Conservation (phyloP, 2,329 filamentous ascomycete species). For the Scedosporium boydii region DNA sequence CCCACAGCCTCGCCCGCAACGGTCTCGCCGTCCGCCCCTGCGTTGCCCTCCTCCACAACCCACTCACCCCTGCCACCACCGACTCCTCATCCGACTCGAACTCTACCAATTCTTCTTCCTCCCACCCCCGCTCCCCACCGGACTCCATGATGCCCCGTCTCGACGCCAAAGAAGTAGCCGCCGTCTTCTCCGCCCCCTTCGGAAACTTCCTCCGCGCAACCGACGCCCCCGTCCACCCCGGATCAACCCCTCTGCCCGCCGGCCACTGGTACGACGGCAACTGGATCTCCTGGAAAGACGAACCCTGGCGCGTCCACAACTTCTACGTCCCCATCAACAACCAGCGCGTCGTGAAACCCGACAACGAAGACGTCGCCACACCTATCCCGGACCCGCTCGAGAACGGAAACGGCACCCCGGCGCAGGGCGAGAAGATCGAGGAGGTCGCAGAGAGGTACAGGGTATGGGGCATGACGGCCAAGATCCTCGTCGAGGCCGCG, state of each 20-base stretch:
- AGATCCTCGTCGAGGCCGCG: constrained; percentile 82
- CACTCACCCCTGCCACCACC: constrained; percentile 27
- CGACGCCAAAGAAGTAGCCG: constrained; percentile 84
- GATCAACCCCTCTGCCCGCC: constrained; percentile 28
- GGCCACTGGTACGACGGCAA: constrained; percentile 75
- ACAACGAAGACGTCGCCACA: constrained; percentile 16
- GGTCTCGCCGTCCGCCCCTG: constrained; percentile 67
- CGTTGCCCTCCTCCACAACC: constrained; percentile 62
- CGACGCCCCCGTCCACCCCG: constrained; percentile 39
- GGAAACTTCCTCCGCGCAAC: constrained; percentile 63
- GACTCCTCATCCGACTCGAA: constrained; percentile 12
- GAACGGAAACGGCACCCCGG: constrained; percentile 26
- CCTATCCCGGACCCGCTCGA: constrained; percentile 23
- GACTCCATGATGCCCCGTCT: constrained; percentile 68
- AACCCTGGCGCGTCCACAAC: constrained; percentile 79
- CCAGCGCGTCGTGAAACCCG: constrained; percentile 57
- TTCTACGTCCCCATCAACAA: constrained; percentile 78
- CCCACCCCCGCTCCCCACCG: constrained; percentile 30
- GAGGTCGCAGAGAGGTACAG: constrained; percentile 53
- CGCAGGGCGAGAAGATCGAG: constrained; percentile 32
- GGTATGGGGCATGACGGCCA: constrained; percentile 91
- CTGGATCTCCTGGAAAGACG: constrained; percentile 73
- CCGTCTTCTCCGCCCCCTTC: constrained; percentile 85
- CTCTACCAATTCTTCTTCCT: constrained; percentile 7
- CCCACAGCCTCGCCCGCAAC: constrained; percentile 63